Conservation (phyloP, 352 stramenopile genomes). For the Phytophthora brassicae region DNA sequence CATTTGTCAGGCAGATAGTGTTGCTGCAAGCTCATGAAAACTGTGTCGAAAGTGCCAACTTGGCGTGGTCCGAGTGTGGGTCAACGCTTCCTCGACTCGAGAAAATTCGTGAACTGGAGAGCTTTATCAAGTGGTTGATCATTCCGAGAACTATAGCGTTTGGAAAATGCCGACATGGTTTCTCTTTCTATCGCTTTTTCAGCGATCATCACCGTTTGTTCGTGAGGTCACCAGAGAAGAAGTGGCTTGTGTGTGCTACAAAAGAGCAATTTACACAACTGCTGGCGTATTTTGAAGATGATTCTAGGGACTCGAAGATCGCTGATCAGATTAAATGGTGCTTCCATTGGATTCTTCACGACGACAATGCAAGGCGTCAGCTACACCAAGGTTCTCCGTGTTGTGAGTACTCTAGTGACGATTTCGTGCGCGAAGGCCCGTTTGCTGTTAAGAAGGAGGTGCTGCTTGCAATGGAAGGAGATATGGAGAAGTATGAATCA, state of each 20-base stretch:
- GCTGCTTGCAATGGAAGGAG: constrained; percentile 38
- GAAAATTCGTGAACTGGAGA: constrained; percentile 54
- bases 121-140: constrained; percentile 57
- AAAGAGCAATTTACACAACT: constrained; percentile 37
- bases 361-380: constrained; percentile 15
- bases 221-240: constrained; percentile 42
- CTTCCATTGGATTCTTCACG: constrained; percentile 49
- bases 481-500: constrained; percentile 55
- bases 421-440: constrained; percentile 38
- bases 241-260: constrained; percentile 47
- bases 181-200: constrained; percentile 68
- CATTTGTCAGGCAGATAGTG: constrained; percentile 22
- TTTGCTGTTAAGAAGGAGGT: constrained; percentile 56
- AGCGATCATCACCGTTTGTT: constrained; percentile 61
- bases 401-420: constrained; percentile 38
- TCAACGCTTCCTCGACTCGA: constrained; percentile 49
- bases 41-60: constrained; percentile 64
- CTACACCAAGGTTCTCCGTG: constrained; percentile 25
- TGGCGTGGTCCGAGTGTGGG: constrained; percentile 64
- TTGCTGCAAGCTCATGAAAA: constrained; percentile 54
- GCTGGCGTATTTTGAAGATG: constrained; percentile 56
- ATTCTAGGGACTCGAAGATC: constrained; percentile 37
- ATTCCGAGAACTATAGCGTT: constrained; percentile 63
- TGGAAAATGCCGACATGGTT: constrained; percentile 54
- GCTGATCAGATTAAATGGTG: constrained; percentile 34